Evolutionary conservation across 23 red algal species (phyloP), one percentile per base, ranked within the genome.

Genomic region (Gracilariopsis chorda): DNA sequence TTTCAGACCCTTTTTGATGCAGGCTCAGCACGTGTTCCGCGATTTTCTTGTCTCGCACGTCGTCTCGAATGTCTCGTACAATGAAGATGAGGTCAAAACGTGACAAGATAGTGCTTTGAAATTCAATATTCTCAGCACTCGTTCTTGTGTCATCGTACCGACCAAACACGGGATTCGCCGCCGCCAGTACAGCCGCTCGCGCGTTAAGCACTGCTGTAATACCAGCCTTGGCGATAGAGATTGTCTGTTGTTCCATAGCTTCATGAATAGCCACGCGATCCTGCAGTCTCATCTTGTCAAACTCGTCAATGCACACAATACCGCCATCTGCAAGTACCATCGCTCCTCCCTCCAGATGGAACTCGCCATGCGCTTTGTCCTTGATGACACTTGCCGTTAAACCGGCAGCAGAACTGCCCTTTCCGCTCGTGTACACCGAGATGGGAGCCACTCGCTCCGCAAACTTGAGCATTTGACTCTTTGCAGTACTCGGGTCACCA

Each of bases 81-180:
- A 99, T 93, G 41, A 98, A 98, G 71, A 98, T 98, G 28, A 98
- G 86, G 58, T 98, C 96, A 40, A 98, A 98, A 13, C 96, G 92
- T 20, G 96, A 98, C 25, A 98, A 82, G 93, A 98, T 98, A 1
- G 96, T 98, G 37, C 92, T 94, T 77, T 94, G 91, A 43, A 98
- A 98, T 52, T 98, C 96, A 61, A 98, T 98, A 51, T 98, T 94
- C 52, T 98, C 96, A 19, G 89, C 93, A 36, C 88, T 87, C 7
- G 77, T 73, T 37, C 96, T 76, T 19, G 88, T 92, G 74, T 98
- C 96, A 65, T 98, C 96, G 78, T 93, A 98, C 21, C 91, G 80
- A 42, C 96, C 96, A 77, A 98, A 98, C 17, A 85, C 91, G 10
- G 96, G 96, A 74, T 98, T 98, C 14, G 96, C 96, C 41, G 96